These are phyloP conservation scores for Mytilinidion resinicola DNA, from an alignment of 495 filamentous ascomycete genomes.

Conservation along the genomic window DNA sequence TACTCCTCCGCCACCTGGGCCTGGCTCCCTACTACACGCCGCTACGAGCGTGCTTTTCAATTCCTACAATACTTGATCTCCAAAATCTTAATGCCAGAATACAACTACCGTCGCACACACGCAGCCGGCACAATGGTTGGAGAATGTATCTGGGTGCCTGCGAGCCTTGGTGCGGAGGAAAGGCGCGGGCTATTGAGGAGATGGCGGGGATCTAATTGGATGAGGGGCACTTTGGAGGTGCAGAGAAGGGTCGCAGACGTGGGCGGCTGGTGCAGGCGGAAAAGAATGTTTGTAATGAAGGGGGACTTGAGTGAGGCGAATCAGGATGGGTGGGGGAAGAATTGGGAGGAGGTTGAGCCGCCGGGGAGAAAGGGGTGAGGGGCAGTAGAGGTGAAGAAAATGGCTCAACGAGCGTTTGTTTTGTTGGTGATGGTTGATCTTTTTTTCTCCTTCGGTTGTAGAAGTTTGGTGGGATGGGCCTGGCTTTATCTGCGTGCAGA, in stretches of 20 bases:
- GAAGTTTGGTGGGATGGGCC: too few species aligned
- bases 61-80: slow-evolving; percentile 29
- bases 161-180: neutral
- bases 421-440: too few species aligned
- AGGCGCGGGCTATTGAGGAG: too few species aligned
- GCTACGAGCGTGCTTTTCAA: slow-evolving; percentile 29
- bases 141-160: neutral
- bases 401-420: too few species aligned
- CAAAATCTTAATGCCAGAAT: neutral
- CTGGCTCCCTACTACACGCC: slow-evolving; percentile 18
- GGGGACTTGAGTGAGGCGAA: slow-evolving; percentile 2
- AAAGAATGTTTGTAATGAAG: slow-evolving; percentile 10
- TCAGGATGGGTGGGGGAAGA: slow-evolving; percentile 5
- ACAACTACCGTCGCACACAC: neutral
- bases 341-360: slow-evolving; percentile 2
- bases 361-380: neutral
- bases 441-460: too few species aligned
- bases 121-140: neutral
- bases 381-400: too few species aligned
- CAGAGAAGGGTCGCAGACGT: neutral
- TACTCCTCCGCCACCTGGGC: slow-evolving; percentile 11
- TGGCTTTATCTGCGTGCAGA: too few species aligned
- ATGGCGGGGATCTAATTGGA: too few species aligned
- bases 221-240: neutral
- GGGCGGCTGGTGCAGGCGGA: slow-evolving; percentile 2